Base-by-base conservation (phyloP, 805 yeast genomes). In the Millerozyma acaciae region DNA sequence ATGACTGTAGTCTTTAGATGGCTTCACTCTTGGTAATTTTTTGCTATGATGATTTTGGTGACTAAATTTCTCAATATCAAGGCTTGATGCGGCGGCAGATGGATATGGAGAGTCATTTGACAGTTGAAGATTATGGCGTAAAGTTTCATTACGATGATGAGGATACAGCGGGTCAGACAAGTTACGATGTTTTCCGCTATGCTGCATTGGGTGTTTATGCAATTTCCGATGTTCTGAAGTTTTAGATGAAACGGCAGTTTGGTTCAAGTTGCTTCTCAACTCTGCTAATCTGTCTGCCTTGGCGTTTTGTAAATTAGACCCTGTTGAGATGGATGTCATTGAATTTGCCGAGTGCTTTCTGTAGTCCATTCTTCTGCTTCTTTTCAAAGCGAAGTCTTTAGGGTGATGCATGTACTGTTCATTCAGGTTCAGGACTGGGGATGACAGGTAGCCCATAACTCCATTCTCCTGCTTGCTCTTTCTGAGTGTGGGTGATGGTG, bases 331-430 rank as follows among this genome's bases (percentile, higher is more conserved):
- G 14, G 39, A 30, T 7, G 34, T 6, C 14, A 41, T 28, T 3
- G 39, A 24, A n/a, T 39, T 16, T 2, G 45, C 29, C 8, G 32
- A n/a, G 21, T 48, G 55, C 28, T 65, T 65, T 18, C 66, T 44
- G 44, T 65, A 65, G 39, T 64, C 68, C 2, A 60, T 52, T 28
- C 73, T 49, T 37, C 71, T 59, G 35, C 65, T 55, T 35, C 73
- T 46, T 26, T 55, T 53, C 37, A 65, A 50, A 2, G 65, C 44
- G 42, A 62, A 57, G 26, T 50, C 55, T 4, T 44, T 41, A 4
- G 37, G 6, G n/a, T 19, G 20, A 4, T 19, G 24, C 13, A 13
- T 13, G n/a, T 28, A n/a, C 6, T 19, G 5, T n/a, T 2, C n/a
- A 8, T n/a, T n/a, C n/a, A n/a, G n/a, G n/a, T n/a, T n/a, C n/a